Percentiles rank a stretch among this genome's conserved stretches.
phyloP scores from a whole-genome alignment of 1,284 basidiomycete genomes.

The Puccinia novopanici region DNA sequence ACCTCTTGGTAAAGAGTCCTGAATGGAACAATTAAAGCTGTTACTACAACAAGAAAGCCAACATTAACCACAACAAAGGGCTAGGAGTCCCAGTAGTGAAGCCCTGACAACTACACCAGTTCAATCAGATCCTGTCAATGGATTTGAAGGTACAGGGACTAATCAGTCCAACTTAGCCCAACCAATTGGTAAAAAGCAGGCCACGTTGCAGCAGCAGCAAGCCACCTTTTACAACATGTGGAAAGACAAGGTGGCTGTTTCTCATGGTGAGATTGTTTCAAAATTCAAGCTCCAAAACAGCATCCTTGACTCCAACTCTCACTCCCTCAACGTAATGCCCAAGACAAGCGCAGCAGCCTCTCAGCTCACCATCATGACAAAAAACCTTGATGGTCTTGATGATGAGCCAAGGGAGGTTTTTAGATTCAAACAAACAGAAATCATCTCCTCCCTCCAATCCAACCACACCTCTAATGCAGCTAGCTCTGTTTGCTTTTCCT shows the following conservation, averaged over 20 bases:
- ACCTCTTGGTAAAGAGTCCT: too few species aligned
- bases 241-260: neutral
- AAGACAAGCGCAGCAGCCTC: neutral
- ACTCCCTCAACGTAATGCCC: too few species aligned
- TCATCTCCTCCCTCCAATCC: too few species aligned
- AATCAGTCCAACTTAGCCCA: neutral
- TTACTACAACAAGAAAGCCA: neutral
- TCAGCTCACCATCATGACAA: too few species aligned
- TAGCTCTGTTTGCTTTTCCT: too few species aligned
- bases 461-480: too few species aligned
- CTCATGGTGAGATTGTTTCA: neutral
- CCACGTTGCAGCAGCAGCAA: neutral
- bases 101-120: neutral
- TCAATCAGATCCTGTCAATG: neutral
- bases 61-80: neutral
- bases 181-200: constrained; percentile 4
- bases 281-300: neutral
- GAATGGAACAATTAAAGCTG: neutral
- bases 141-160: neutral
- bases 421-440: too few species aligned
- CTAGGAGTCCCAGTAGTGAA: neutral
- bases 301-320: too few species aligned
- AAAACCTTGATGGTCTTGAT: too few species aligned
- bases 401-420: too few species aligned
- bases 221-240: too few species aligned